A percentile compares a stretch with the other conserved stretches of the same genome.
Evolutionary conservation across 108 stramenopile genomes (phyloP).

Genomic region (Mayamaea pseudoterrestris): DNA sequence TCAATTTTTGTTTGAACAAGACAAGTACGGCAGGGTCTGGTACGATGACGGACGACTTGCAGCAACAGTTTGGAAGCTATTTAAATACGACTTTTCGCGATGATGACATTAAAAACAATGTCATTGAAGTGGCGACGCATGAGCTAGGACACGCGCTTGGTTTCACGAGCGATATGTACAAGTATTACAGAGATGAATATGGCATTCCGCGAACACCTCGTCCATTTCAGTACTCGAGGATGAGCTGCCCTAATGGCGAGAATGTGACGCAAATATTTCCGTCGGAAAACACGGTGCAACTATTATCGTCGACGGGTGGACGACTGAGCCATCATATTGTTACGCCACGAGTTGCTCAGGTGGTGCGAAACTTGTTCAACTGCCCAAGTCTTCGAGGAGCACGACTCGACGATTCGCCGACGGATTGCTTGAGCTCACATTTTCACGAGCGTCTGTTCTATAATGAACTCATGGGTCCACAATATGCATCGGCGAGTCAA

Average conservation of each 20-base stretch:
- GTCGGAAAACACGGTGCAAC: not conserved
- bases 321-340: constrained; percentile 14
- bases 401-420: constrained; percentile 31
- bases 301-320: constrained; percentile 4
- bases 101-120: not conserved
- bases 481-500: constrained; percentile 13
- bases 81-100: not conserved
- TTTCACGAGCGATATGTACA: constrained; percentile 24
- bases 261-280: not conserved
- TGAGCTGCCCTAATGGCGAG: not conserved
- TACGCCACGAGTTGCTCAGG: constrained; percentile 30
- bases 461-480: constrained; percentile 42
- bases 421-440: constrained; percentile 40
- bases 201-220: constrained; percentile 31
- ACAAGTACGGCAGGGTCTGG: no score
- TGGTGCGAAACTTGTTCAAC: constrained; percentile 40
- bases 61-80: not conserved
- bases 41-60: not conserved
- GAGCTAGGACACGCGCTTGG: constrained; percentile 44
- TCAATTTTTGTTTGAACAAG: constrained; percentile 16
- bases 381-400: constrained; percentile 26
- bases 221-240: constrained; percentile 11
- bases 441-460: constrained; percentile 27
- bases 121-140: constrained; percentile 11
- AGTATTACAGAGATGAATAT: constrained; percentile 33